Evolutionary conservation across 116 monocot species (phyloP), one percentile per base, ranked within the genome.

Genomic region (Cymodocea nodosa): DNA sequence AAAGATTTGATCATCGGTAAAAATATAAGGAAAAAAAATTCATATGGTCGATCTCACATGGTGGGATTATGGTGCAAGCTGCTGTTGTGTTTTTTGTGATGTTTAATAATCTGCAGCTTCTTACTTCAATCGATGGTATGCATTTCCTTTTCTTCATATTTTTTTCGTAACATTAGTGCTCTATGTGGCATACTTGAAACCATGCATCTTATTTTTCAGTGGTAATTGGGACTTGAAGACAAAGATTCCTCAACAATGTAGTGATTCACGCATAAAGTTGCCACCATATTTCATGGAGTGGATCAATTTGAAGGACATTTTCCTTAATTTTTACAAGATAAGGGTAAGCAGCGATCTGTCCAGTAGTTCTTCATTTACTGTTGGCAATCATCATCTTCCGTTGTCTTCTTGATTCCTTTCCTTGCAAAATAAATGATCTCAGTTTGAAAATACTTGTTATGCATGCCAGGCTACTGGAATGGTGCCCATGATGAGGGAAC

Each of bases 201-300:
- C 53, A 53, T 53, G 53, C n/a, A 15, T 53, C 53, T 53, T 52
- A 6, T 53, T 53, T 9, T 53, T 53, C 68, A 95, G 94, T 83
- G 94, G 94, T n/a, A 90, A 90, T 65, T 95, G 94, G 94, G 94
- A 95, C 79, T 50, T 95, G 78, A 95, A 95, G 85, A 95, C 90
- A 20, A 95, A 87, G 77, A 67, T 95, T 50, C 87, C 87, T 62
- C 75, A 95, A 67, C 94, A 95, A 51, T 90, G 90, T 57, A 68
- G 64, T 58, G 87, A 83, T 70, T 87, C 90, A 49, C 75, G 73
- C 40, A 67, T 90, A 15, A 85, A 83, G 59, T 63, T 74, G 23
- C 95, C 90, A 2, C 14, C 79, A 59, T 95, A 90, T 70, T 95
- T 95, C 72, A 85, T 80, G 81, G 90, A 95, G 77, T 95, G 95